Evolutionary conservation across 371 early-diverging fungal species (phyloP).

Genomic region (Blakeslea trispora): DNA sequence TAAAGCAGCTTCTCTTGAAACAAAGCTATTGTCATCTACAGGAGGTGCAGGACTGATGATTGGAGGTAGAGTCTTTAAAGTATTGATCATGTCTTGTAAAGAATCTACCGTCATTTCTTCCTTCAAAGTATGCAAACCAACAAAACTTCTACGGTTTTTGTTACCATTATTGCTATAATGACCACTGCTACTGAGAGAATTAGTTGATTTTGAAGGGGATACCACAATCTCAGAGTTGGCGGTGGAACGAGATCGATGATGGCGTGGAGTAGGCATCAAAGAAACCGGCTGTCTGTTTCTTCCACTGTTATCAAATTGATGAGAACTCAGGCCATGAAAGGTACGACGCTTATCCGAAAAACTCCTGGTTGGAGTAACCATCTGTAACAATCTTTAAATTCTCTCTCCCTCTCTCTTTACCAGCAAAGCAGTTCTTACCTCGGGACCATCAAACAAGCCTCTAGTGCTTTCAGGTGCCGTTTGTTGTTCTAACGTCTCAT

Average conservation of each 20-base stretch:
- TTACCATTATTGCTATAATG: constrained; percentile 24
- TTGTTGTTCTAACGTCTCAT: constrained; percentile 46
- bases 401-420: neutral
- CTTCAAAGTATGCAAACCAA: constrained; percentile 22
- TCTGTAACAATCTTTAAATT: constrained; percentile 20
- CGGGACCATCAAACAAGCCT: constrained; percentile 45
- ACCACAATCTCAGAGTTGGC: constrained; percentile 40
- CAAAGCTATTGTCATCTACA: constrained; percentile 5
- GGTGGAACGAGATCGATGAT: constrained; percentile 47
- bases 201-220: constrained; percentile 36
- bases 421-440: constrained; percentile 3
- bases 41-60: constrained; percentile 8
- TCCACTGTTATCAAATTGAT: constrained; percentile 6
- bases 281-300: constrained; percentile 28
- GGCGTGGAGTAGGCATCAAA: constrained; percentile 27
- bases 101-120: constrained; percentile 43
- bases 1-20: constrained; percentile 39
- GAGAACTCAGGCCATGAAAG: constrained; percentile 24
- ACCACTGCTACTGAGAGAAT: constrained; percentile 43
- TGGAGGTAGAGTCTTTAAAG: constrained; percentile 55
- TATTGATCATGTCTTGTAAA: constrained; percentile 59
- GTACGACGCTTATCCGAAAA: constrained; percentile 37
- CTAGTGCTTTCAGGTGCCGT: constrained; percentile 57
- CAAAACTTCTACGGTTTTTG: constrained; percentile 18
- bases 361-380: constrained; percentile 4